These are phyloP conservation scores for Thalassiosira tumida DNA, from an alignment of 352 stramenopile genomes.

Conservation along the genomic window DNA sequence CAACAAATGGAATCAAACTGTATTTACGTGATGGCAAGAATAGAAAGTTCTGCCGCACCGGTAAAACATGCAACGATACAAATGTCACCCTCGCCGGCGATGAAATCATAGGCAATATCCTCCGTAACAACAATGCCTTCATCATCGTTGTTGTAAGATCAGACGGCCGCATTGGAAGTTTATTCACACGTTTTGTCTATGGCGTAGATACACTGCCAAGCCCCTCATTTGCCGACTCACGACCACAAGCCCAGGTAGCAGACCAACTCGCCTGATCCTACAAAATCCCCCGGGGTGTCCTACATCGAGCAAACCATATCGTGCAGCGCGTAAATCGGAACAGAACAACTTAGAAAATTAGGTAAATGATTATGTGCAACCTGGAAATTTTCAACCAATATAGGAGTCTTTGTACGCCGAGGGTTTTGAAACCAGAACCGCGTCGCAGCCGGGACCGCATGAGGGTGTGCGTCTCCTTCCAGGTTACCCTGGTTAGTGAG, in stretches of 20 bases:
- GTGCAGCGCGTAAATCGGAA: neutral
- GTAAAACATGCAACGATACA: neutral
- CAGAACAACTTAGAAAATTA: too few species aligned
- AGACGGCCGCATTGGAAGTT: neutral
- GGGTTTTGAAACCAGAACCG: too few species aligned
- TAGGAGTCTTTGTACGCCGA: too few species aligned
- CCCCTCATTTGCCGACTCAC: neutral
- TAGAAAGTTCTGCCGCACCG: neutral
- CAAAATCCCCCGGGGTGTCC: neutral
- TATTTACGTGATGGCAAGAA: neutral
- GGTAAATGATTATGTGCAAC: too few species aligned
- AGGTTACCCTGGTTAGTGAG: too few species aligned
- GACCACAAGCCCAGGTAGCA: neutral
- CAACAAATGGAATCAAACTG: neutral
- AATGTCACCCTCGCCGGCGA: neutral
- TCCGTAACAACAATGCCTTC: constrained; percentile 1
- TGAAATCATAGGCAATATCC: neutral
- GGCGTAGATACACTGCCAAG: neutral
- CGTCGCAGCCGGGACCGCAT: too few species aligned
- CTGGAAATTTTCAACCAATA: too few species aligned
- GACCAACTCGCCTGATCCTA: neutral
- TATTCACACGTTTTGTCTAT: neutral
- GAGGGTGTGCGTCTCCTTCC: too few species aligned
- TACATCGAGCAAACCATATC: neutral
- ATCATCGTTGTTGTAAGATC: neutral